Evolutionary conservation across 1,284 basidiomycete species (phyloP).

Genomic region (Lentinula novae-zelandiae): DNA sequence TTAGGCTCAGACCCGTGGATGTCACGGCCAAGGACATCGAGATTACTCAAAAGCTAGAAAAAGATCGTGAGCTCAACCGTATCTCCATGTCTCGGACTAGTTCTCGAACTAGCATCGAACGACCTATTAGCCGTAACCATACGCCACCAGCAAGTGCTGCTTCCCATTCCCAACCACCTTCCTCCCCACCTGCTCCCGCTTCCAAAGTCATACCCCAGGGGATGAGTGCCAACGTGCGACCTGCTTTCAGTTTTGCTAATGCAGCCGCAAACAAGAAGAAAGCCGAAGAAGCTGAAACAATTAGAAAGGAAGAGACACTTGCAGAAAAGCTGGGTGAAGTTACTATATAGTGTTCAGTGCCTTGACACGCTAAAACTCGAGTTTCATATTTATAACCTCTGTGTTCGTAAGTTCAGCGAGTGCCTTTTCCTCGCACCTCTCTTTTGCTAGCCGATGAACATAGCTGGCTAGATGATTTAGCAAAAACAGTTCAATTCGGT

Average conservation of each 20-base stretch:
- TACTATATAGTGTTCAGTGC: slow-evolving; percentile 18
- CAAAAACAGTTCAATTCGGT: not conserved
- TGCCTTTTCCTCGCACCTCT: not conserved
- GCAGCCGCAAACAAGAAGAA: slow-evolving; percentile 43
- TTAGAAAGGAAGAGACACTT: slow-evolving; percentile 26
- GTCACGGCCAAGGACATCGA: slow-evolving; percentile 74
- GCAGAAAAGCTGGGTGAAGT: slow-evolving; percentile 40
- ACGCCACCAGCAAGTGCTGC: slow-evolving; percentile 29
- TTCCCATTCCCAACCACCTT: slow-evolving; percentile 21
- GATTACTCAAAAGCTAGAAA: slow-evolving; percentile 66
- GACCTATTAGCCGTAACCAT: slow-evolving; percentile 29
- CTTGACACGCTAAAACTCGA: not conserved
- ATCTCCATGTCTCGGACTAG: slow-evolving; percentile 68
- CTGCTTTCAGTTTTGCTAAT: slow-evolving; percentile 68
- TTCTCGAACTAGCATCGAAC: slow-evolving; percentile 60
- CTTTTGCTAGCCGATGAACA: not conserved
- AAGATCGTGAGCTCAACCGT: slow-evolving; percentile 56
- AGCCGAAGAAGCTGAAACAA: slow-evolving; percentile 13
- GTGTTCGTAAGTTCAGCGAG: not conserved
- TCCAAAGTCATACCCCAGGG: slow-evolving; percentile 25
- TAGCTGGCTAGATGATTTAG: not conserved
- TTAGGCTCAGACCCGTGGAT: slow-evolving; percentile 72
- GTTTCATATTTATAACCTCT: slow-evolving; percentile 1
- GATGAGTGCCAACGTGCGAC: slow-evolving; percentile 47
- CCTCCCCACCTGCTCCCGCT: slow-evolving; percentile 29